These are phyloP conservation scores for Aspergillus conjunctus DNA, from an alignment of 495 filamentous ascomycete species.

Conservation along the genomic window DNA sequence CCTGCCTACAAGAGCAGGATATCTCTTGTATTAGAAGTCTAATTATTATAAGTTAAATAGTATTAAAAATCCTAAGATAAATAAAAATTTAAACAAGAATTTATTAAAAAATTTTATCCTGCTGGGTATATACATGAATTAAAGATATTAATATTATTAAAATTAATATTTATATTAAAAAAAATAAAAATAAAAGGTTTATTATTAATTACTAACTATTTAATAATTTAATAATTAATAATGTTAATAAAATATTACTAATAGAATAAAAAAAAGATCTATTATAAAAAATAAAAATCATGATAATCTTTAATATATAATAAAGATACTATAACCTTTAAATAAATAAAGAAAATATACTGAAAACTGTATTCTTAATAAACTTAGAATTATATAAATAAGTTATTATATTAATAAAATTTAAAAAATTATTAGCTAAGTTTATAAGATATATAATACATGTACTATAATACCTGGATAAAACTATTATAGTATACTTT, in stretches of 20 bases:
- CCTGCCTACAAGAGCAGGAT: neutral
- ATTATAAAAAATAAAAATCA: neutral
- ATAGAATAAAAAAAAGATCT: slow-evolving; percentile 11
- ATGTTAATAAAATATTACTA: slow-evolving; percentile 5
- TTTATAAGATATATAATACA: slow-evolving; percentile 5
- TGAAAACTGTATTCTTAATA: slow-evolving; percentile 6
- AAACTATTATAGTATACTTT: neutral
- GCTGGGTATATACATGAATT: neutral
- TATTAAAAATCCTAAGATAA: neutral
- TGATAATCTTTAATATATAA: slow-evolving; percentile 3
- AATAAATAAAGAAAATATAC: neutral
- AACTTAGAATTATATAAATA: slow-evolving; percentile 3
- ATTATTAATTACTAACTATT: no score
- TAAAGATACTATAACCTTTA: neutral
- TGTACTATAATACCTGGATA: neutral
- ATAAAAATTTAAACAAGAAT: neutral
- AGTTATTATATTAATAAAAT: slow-evolving; percentile 2
- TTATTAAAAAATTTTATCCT: neutral
- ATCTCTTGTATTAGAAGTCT: neutral
- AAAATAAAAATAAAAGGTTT: slow-evolving; percentile 2
- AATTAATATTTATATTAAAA: no score
- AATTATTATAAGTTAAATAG: neutral
- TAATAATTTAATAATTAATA: slow-evolving; percentile 8
- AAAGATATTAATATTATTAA: neutral
- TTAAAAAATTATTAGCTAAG: neutral